These are phyloP conservation scores for Xerocomellus chrysenteron DNA, from an alignment of 768 basidiomycete genomes.

Conservation along the genomic window DNA sequence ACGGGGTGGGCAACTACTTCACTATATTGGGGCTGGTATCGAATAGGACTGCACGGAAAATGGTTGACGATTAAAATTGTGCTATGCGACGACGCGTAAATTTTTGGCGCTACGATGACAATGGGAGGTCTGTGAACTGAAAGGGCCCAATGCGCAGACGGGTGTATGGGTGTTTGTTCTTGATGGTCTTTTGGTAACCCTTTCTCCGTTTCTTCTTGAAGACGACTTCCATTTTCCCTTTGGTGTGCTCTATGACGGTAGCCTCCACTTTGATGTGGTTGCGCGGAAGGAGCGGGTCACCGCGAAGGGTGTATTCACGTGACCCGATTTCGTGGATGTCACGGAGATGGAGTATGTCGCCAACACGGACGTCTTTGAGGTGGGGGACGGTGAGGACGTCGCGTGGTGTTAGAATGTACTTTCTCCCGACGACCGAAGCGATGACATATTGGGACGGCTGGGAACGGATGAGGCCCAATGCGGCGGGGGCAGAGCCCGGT, in stretches of 20 bases:
- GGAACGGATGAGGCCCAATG: slow-evolving; percentile 79
- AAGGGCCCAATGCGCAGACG: slow-evolving; percentile 89
- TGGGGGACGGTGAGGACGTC: slow-evolving; percentile 94
- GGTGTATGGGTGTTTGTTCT: slow-evolving; percentile 95
- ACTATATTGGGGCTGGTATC: neutral
- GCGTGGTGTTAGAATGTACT: slow-evolving; percentile 85
- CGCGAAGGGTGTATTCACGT: slow-evolving; percentile 88
- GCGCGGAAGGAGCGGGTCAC: slow-evolving; percentile 67
- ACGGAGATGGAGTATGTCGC: slow-evolving; percentile 78
- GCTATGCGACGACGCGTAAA: neutral
- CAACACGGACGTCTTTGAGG: slow-evolving; percentile 81
- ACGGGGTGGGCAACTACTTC: too few species aligned
- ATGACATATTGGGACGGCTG: slow-evolving; percentile 93
- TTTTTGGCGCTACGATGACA: slow-evolving; percentile 25
- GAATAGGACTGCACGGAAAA: neutral
- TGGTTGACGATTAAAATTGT: slow-evolving; percentile 1
- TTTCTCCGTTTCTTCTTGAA: slow-evolving; percentile 99
- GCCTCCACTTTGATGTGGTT: slow-evolving; percentile 72
- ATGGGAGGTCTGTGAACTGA: slow-evolving; percentile 38
- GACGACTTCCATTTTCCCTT: slow-evolving; percentile 85
- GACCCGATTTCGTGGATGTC: slow-evolving; percentile 94
- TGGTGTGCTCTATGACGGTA: slow-evolving; percentile 97
- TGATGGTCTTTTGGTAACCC: slow-evolving; percentile 92
- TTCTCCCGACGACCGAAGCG: slow-evolving; percentile 81
- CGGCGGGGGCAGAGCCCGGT: slow-evolving; percentile 50